Base-by-base conservation (phyloP, 1,284 basidiomycete species). In the Veloporphyrellus conicus region DNA sequence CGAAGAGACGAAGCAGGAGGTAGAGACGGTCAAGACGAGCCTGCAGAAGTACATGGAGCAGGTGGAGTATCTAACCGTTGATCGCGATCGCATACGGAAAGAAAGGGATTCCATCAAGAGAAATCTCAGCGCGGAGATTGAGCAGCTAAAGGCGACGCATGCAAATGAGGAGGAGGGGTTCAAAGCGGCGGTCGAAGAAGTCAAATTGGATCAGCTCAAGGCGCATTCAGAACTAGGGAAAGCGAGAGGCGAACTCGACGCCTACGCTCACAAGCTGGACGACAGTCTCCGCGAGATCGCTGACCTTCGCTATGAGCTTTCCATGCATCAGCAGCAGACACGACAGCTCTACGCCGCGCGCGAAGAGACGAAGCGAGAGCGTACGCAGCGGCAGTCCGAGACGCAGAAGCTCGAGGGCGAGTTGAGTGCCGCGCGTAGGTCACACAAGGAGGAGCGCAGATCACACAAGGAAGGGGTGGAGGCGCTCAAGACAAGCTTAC, bases 11-110 rank as follows among this genome's bases (percentile, higher is more conserved):
- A 49, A 53, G 1, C 52, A 45, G 15, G 59, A 64, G 40, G 27
- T 22, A 7, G 61, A 55, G 32, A 16, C 39, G 28, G n/a, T 51
- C 33, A 52, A 43, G 35, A 14, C 20, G 25, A 53, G 22, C 22
- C 29, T 59, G n/a, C 64, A 68, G 40, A 57, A 62, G 11, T 52
- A 62, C 10, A 39, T 7, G 5, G 43, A 34, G 27, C 56, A 51
- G 33, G 8, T 66, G 1, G 63, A 67, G 8, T 20, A 49, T 20
- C 34, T 67, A 18, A 39, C 54, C 1, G 19, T 23, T 6, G 66
- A 64, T 7, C 57, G 66, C 39, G 64, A 67, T 3, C 54, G 59
- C 9, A 2, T 52, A 23, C 54, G 61, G 23, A 68, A 46, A 32
- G 62, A 68, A 1, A 58, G 45, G 33, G 66, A 66, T 6, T 39